Base-by-base conservation (phyloP, 768 basidiomycete species). In the Boletus barrowsii region DNA sequence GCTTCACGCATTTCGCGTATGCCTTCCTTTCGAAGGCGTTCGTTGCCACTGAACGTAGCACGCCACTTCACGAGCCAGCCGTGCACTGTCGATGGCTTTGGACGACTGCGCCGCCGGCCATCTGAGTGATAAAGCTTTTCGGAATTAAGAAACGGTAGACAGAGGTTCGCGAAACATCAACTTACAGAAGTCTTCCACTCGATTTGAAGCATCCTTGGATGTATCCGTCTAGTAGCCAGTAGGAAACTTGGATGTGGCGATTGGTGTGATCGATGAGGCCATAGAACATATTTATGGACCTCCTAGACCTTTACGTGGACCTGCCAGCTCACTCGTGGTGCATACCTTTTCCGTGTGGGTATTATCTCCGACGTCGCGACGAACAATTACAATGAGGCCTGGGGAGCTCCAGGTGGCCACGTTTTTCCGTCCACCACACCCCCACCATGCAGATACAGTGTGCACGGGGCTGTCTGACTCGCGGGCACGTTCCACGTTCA, bases 31-130 rank as follows among this genome's bases (percentile, higher is more conserved):
- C 87, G 77, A 44, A 86, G 70, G 18, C 58, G 62, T 64, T 88
- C 86, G 63, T 87, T 76, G 35, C 85, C 86, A 32, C 77, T 64
- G 32, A 89, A 73, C 13, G 87, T 88, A 24, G 87, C 88, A 56
- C 87, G 79, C 80, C 84, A 80, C 70, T 89, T 90, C n/a, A 83
- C 82, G 55, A 89, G 73, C 86, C 87, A 90, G 32, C 88, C 88
- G 59, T 90, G 88, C 68, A 87, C 77, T 11, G 79, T 78, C 7
- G 77, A 78, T n/a, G 75, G 64, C 50, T 80, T 84, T 40, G 79
- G 78, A 32, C 75, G 77, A 45, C 79, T 82, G 42, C 71, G 75
- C 39, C 74, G 72, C 47, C 72, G 63, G 32, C 77, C 76, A 43
- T 73, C 37, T 29, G 69, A 71, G 54, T 70, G 71, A 58, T 72